Evolutionary conservation across 1,139 yeast genomes (phyloP), one percentile per base, ranked within the genome.

Genomic region (Candida sp.): DNA sequence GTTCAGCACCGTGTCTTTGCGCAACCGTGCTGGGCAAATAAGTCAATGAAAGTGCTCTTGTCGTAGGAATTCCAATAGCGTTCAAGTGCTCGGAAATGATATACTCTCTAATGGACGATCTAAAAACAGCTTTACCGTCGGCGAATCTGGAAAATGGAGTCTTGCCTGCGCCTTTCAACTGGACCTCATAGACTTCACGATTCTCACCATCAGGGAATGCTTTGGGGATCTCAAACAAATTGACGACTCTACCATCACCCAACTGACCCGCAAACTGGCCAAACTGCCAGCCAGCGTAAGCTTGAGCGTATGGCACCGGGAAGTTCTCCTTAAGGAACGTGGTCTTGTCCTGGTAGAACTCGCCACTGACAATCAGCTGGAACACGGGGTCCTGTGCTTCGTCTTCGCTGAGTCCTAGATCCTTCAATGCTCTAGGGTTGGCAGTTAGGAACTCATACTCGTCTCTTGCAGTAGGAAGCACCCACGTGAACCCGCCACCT

Each of bases 241-340:
- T 90, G 7, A 86, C 80, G 2, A 92, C 98, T 54, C 99, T 75
- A 0, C 99, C 99, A 66, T 94, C 99, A 4, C 99, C 99, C 56
- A 94, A 73, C 67, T 94, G 99, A 1, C 98, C 98, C 0, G 98
- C 98, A 84, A 94, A 94, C 58, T 82, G 85, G 3, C 99, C 98
- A 73, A 94, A 94, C 65, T 94, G 99, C 79, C 89, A 91, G 1
- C 99, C 99, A 1, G 98, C 97, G 67, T 94, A 94, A 0, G 96
- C 90, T 66, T 88, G 93, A 6, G 97, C 84, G 69, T 89, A 93
- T 0, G 98, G 98, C 60, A 84, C 83, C 0, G 89, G 81, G n/a
- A 70, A 73, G 1, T 65, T 67, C 34, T 73, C 69, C 9, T 69
- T 68, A 32, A 67, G 60, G 31, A 81, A 68, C 3, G 57, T 54